Evolutionary conservation across 495 filamentous ascomycete genomes (phyloP).

Genomic region (Tuber umbilicatum): DNA sequence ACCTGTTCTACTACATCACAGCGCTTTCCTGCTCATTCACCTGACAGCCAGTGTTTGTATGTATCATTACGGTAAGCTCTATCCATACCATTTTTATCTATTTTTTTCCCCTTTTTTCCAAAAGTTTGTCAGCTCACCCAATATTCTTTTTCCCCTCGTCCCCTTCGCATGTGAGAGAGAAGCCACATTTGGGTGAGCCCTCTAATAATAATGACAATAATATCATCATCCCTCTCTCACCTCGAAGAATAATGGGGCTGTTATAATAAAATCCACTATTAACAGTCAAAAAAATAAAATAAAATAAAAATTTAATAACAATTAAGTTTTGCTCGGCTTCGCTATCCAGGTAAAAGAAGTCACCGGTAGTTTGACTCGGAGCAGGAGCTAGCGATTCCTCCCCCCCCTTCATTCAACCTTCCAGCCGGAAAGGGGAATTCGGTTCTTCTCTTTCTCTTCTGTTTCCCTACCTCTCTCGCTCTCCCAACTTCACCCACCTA

Average conservation of each 20-base stretch:
- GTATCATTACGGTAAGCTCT: not conserved
- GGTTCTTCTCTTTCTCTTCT: conserved; percentile 24
- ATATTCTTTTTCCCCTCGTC: not conserved
- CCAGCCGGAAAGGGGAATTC: conserved; percentile 2
- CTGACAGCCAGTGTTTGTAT: not conserved
- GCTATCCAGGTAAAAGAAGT: not conserved
- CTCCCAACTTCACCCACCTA: conserved; percentile 10
- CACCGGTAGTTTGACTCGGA: not conserved
- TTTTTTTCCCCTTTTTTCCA: not conserved
- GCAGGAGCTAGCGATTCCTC: not conserved
- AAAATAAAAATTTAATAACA: not conserved
- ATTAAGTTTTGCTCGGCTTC: not conserved
- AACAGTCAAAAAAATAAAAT: not conserved
- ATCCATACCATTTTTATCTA: not conserved
- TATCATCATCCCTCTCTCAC: not conserved
- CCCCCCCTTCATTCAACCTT: not conserved
- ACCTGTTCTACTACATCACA: not conserved
- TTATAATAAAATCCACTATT: not conserved
- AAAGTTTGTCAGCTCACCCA: not conserved
- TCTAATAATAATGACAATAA: not conserved
- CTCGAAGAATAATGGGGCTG: not conserved
- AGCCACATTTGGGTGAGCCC: not conserved
- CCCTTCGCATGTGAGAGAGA: not conserved
- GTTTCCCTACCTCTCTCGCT: conserved; percentile 3
- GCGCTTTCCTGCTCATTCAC: not conserved